Evolutionary conservation across 2,329 filamentous ascomycete genomes (phyloP).

Genomic region (Colletotrichum euphorbiae): DNA sequence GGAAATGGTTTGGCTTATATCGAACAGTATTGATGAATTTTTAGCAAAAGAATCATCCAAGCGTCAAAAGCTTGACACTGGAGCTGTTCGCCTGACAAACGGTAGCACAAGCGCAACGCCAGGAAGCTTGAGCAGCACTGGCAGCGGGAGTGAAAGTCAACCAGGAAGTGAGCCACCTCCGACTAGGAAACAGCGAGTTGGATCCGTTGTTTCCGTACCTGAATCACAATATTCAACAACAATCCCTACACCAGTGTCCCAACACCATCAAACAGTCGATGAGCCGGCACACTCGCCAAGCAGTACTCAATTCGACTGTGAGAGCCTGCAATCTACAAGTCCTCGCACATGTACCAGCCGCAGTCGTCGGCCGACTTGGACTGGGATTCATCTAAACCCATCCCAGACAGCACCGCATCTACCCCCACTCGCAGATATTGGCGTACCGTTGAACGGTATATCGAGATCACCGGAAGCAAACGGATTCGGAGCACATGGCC

Average conservation of each 20-base stretch:
- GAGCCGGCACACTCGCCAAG: conserved; percentile 59
- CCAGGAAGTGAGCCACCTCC: conserved; percentile 62
- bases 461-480: conserved; percentile 34
- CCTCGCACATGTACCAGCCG: conserved; percentile 25
- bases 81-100: conserved; percentile 47
- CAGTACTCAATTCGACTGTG: conserved; percentile 50
- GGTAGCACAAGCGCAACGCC: conserved; percentile 56
- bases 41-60: conserved; percentile 63
- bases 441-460: conserved; percentile 42
- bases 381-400: conserved; percentile 5
- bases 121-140: conserved; percentile 53
- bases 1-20: neutral
- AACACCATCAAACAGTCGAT: conserved; percentile 54
- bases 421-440: conserved; percentile 62
- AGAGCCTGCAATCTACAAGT: conserved; percentile 37
- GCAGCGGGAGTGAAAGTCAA: conserved; percentile 61
- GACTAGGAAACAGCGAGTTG: conserved; percentile 59
- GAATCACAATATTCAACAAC: conserved; percentile 59
- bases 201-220: conserved; percentile 59
- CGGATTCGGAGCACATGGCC: conserved; percentile 15
- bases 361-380: conserved; percentile 38
- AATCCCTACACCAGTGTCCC: conserved; percentile 48
- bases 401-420: conserved; percentile 48
- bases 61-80: conserved; percentile 59
- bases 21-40: conserved; percentile 24